Conservation (phyloP, 176 grass and related monocot species). For the Canna indica region DNA sequence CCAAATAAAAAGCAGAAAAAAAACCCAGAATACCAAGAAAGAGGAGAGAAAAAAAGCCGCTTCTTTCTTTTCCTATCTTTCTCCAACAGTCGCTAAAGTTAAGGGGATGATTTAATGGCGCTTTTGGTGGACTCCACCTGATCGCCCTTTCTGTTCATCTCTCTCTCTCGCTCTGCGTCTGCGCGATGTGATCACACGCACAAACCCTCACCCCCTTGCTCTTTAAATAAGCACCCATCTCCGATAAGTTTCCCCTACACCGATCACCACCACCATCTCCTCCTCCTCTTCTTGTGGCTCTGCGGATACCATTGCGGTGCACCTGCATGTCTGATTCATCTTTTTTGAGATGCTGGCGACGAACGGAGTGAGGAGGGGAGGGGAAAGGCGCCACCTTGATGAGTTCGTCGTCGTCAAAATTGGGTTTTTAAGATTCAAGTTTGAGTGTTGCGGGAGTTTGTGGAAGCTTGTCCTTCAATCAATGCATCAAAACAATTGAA, state of each 20-base stretch:
- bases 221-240: background rate
- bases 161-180: background rate
- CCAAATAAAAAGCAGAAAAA: too few relatives aligned
- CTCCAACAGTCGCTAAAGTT: background rate
- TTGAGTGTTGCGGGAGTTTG: background rate
- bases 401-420: background rate
- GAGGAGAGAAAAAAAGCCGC: background rate
- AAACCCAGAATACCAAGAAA: background rate
- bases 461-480: background rate
- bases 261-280: background rate
- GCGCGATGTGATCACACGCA: background rate
- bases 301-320: too few relatives aligned
- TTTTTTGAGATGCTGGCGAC: background rate
- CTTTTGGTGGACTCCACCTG: background rate
- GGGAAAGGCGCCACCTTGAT: background rate
- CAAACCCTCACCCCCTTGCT: background rate
- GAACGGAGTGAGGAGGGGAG: background rate
- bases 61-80: background rate
- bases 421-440: conserved; percentile 3
- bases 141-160: background rate
- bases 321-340: background rate
- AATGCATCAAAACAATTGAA: background rate
- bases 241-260: background rate
- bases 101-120: background rate
- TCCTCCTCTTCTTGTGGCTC: too few relatives aligned